Evolutionary conservation across 768 basidiomycete species (phyloP).

Genomic region (Collybia nuda): DNA sequence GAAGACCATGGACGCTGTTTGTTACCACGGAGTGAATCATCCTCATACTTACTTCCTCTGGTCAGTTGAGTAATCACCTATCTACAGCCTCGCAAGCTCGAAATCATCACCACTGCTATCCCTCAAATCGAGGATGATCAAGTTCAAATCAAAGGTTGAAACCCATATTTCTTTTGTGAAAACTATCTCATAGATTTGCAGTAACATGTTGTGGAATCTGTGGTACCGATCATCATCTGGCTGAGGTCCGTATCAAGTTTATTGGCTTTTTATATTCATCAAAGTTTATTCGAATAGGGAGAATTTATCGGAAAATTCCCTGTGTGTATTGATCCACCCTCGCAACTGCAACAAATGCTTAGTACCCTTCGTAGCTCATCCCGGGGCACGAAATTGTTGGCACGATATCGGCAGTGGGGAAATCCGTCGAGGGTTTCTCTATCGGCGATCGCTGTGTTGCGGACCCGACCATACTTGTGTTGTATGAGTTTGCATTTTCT

Average conservation of each 20-base stretch:
- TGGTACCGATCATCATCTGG: slow-evolving; percentile 58
- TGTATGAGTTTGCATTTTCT: slow-evolving; percentile 7
- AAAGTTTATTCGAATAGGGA: slow-evolving; percentile 39
- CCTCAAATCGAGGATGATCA: slow-evolving; percentile 54
- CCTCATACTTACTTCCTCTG: neutral
- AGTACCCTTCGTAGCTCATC: slow-evolving; percentile 28
- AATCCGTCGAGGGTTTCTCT: slow-evolving; percentile 57
- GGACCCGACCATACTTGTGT: slow-evolving; percentile 55
- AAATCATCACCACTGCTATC: slow-evolving; percentile 50
- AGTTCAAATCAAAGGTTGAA: slow-evolving; percentile 60
- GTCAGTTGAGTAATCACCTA: neutral
- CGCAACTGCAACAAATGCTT: neutral
- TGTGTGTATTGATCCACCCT: slow-evolving; percentile 30
- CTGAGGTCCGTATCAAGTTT: slow-evolving; percentile 40
- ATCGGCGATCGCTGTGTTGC: slow-evolving; percentile 69
- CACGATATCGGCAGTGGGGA: slow-evolving; percentile 29
- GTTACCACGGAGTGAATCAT: slow-evolving; percentile 58
- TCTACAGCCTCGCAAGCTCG: slow-evolving; percentile 46
- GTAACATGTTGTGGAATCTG: slow-evolving; percentile 51
- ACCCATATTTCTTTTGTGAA: neutral
- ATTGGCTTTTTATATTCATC: neutral
- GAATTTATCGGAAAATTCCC: slow-evolving; percentile 75
- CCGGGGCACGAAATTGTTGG: slow-evolving; percentile 41
- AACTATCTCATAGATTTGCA: slow-evolving; percentile 13
- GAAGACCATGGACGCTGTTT: slow-evolving; percentile 69